These are phyloP conservation scores for Adansonia digitata DNA, from an alignment of 345 rosid species.

Conservation along the genomic window DNA sequence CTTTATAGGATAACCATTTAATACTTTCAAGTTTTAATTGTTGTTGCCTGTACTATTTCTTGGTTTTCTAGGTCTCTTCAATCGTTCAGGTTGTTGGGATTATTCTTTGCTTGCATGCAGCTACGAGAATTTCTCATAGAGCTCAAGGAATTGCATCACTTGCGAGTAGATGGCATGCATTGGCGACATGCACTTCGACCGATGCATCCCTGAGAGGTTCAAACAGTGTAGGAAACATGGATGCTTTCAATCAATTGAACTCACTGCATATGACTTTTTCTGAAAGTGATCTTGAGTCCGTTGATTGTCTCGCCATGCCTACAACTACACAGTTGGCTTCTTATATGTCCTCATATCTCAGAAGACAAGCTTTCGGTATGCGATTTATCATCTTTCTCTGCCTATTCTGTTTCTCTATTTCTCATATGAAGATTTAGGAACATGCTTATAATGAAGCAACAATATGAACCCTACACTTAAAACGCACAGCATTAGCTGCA, in stretches of 20 bases:
- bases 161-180: slow-evolving; percentile 87
- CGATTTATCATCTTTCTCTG: slow-evolving; percentile 4
- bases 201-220: slow-evolving; percentile 49
- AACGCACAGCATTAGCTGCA: not conserved
- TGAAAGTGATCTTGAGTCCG: slow-evolving; percentile 80
- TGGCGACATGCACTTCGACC: slow-evolving; percentile 51
- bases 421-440: not conserved
- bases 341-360: slow-evolving; percentile 62
- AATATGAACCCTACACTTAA: not conserved
- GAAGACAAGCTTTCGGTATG: slow-evolving; percentile 85
- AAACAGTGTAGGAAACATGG: slow-evolving; percentile 46
- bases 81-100: slow-evolving; percentile 84
- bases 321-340: slow-evolving; percentile 54
- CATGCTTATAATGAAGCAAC: slow-evolving; percentile 1
- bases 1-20: not conserved
- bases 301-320: slow-evolving; percentile 61
- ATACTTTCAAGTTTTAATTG: not conserved
- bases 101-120: slow-evolving; percentile 76
- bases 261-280: slow-evolving; percentile 39
- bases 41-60: not conserved
- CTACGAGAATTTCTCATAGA: slow-evolving; percentile 83
- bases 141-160: slow-evolving; percentile 68
- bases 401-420: not conserved
- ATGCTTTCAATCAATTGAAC: slow-evolving; percentile 21
- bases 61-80: slow-evolving; percentile 56